Base-by-base conservation (phyloP, 345 rosid genomes). In the Sonneratia caseolaris region DNA sequence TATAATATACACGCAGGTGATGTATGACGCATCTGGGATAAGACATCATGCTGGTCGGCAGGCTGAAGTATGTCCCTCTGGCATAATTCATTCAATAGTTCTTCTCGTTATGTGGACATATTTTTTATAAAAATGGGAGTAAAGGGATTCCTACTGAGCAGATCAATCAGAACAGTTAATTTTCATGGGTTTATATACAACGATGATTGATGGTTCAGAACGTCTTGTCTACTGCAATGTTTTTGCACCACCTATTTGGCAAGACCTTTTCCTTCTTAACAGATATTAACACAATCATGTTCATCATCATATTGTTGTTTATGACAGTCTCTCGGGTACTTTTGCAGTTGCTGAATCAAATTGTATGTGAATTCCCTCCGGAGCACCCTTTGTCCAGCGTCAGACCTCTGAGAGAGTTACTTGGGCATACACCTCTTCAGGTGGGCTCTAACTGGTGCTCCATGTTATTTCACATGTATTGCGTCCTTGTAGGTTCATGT, bases 21-120 rank as follows among this genome's bases (percentile, higher is more conserved):
- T 91, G 98, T 93, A 89, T 81, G 98, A 93, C 85, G 98, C 98
- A n/a, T 85, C 97, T 0, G 98, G 98, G 22, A 88, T 93, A 71
- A 87, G 98, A 76, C 93, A 84, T 75, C 98, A 91, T 79, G 98
- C 98, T 75, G 98, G 98, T 70, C 96, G 95, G 74, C 98, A 93
- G 82, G 98, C 97, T 68, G 98, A 93, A 85, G 97, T 91, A 79
- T 75, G 81, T 75, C 66, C 27, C 65, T 66, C 13, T 48, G 37
- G 40, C 45, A 67, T 51, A 67, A 22, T 4, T 2, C 62, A 19
- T 56, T 56, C 18, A 56, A 56, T 22, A 18, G 24, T 21, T 4
- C 24, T 56, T 21, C 27, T 21, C n/a, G 62, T 19, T 56, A 56
- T 56, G 7, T 56, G 62, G 55, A 3, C 55, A 12, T 16, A 49